Base-by-base conservation (phyloP, 1,284 basidiomycete species). In the Exobasidium rhododendri region DNA sequence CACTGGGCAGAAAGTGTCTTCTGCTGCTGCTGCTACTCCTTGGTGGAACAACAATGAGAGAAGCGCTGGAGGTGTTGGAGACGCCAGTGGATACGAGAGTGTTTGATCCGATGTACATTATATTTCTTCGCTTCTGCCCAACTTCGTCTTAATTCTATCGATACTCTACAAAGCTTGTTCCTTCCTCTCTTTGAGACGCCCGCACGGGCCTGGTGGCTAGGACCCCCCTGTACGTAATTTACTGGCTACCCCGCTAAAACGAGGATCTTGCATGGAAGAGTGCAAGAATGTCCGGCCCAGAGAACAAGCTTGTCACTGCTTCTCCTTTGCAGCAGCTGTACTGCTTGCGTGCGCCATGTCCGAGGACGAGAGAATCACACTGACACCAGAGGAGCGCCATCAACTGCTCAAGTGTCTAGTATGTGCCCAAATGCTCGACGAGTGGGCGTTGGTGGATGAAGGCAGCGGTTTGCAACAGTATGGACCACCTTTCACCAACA, bases 381-480 rank as follows among this genome's bases (percentile, higher is more conserved):
- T 62, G 29, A 63, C 58, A n/a, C 30, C 26, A 32, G 7, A 26
- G 17, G 47, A 63, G 43, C 62, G 62, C 26, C 59, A 65, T 45
- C 58, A 65, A 32, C 54, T 65, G 22, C 24, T 65, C 40, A 62
- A 63, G 49, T 50, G 46, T 14, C 59, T 65, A 26, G 40, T 65
- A 50, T 53, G 45, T 24, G 44, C 62, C 14, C 54, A 62, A 24
- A 58, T 62, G 60, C 28, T 49, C 32, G 40, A 49, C 24, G 63
- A 65, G 49, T 55, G 59, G 60, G 35, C 47, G 1, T 47, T 57
- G 24, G 32, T 65, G 31, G 63, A 45, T 28, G 47, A 63, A 45
- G 53, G 50, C 11, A 46, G 53, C 32, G 61, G 55, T 6, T 61
- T 64, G 22, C 13, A 35, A 35, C 52, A 44, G 22, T 55, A 40